Base-by-base conservation (phyloP, 371 early-diverging fungal species). In the Lichtheimia ornata region DNA sequence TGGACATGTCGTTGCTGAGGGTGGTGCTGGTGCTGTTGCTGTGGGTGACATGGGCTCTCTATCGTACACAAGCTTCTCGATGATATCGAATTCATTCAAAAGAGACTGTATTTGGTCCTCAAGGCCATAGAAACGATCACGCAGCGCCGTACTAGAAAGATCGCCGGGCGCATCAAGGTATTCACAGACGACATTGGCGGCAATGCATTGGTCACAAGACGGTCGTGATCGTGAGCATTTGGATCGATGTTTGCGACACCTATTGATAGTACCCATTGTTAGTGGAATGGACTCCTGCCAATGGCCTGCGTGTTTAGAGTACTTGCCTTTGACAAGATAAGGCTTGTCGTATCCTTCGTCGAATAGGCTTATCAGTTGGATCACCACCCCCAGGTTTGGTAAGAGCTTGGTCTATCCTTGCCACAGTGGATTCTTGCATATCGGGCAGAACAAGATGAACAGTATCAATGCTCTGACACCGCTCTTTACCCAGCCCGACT, bases 101-200 rank as follows among this genome's bases (percentile, higher is more conserved):
- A 76, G 56, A 0, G 76, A 72, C 45, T 76, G 73, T 24, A 79
- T 79, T 24, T 79, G 80, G 30, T 72, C 69, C 53, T 79, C 76
- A n/a, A 79, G 47, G 5, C 70, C 73, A 25, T 64, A 63, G 62
- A 79, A 79, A 5, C 80, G 74, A 50, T 74, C 69, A 30, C 80
- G 69, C 44, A 79, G 51, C 5, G 80, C 80, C 3, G 80, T 79
- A 27, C 80, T 79, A 42, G 76, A 76, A 1, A 79, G 54, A 71
- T 79, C 80, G 12, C 80, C 76, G 4, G 80, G 80, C n/a, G 61
- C 62, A 54, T 79, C 76, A 1, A 79, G 53, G 27, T 79, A 79
- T 35, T 56, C 63, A 50, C 80, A 79, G 2, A 50, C 57, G 1
- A 65, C 71, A 50, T 69, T 71, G 24, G 70, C 74, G 6, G 40